Evolutionary conservation across 129 eudicot genomes (phyloP).

Genomic region (Artemisia annua): DNA sequence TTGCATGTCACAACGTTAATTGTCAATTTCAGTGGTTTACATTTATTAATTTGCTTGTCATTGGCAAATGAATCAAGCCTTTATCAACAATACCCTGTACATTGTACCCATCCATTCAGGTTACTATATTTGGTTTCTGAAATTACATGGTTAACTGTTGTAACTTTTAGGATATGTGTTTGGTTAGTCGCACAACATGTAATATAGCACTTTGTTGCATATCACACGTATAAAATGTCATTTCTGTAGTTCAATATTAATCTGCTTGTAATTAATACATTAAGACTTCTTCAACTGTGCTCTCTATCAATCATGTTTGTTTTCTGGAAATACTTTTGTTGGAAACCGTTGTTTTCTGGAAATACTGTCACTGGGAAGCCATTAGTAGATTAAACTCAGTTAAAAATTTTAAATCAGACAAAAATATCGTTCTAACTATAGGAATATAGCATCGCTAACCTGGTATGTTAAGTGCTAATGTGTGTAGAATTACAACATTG

Average conservation of each 20-base stretch:
- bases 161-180: not conserved
- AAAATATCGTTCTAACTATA: conserved; percentile 3
- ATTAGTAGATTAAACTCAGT: conserved; percentile 13
- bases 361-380: not conserved
- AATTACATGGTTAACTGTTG: not conserved
- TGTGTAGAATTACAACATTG: conserved; percentile 3
- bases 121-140: conserved; percentile 4
- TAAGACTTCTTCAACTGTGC: conserved; percentile 9
- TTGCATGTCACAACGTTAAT: conserved; percentile 14
- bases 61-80: conserved; percentile 12
- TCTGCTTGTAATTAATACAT: conserved; percentile 18
- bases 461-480: not conserved
- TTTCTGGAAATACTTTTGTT: conserved; percentile 1
- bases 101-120: conserved; percentile 1
- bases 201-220: not conserved
- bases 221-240: not conserved
- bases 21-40: not conserved
- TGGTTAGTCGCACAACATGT: not conserved
- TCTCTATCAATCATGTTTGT: conserved; percentile 8
- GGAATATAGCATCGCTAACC: not conserved
- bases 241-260: not conserved
- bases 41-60: not conserved
- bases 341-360: too few species aligned
- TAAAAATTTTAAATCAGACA: conserved; percentile 7
- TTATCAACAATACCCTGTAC: conserved; percentile 3